Evolutionary conservation across 305 asterid genomes (phyloP).

Genomic region (Fraxinus albicans): DNA sequence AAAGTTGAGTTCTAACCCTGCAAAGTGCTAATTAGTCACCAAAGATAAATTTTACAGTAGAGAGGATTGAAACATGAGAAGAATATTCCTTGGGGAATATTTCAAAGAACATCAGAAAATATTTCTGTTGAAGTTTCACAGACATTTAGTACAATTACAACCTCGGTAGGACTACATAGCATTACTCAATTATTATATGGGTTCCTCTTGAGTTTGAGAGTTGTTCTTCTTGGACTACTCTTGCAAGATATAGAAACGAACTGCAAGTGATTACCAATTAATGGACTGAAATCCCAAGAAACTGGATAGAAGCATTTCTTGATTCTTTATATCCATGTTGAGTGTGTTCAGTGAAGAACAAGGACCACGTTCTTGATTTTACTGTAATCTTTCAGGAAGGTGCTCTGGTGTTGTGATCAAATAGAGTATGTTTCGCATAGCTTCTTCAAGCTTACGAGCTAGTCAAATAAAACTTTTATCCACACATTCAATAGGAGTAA

Average conservation of each 20-base stretch:
- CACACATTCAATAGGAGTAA: too few relatives aligned
- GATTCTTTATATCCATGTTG: background rate
- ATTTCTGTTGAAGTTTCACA: background rate
- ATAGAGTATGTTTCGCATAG: too few relatives aligned
- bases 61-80: background rate
- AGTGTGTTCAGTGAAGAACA: background rate
- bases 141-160: background rate
- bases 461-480: too few relatives aligned
- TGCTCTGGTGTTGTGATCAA: background rate
- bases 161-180: too few relatives aligned
- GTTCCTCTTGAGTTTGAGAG: background rate
- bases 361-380: background rate
- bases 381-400: background rate
- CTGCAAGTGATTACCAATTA: background rate
- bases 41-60: too few relatives aligned
- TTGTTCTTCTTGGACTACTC: background rate
- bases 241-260: background rate
- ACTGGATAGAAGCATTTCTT: background rate
- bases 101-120: background rate
- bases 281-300: background rate
- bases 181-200: background rate
- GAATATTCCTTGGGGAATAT: background rate
- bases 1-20: background rate
- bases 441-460: too few relatives aligned
- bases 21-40: background rate